Base-by-base conservation (phyloP, 176 grass and related monocot species). In the Alloteropsis semialata region DNA sequence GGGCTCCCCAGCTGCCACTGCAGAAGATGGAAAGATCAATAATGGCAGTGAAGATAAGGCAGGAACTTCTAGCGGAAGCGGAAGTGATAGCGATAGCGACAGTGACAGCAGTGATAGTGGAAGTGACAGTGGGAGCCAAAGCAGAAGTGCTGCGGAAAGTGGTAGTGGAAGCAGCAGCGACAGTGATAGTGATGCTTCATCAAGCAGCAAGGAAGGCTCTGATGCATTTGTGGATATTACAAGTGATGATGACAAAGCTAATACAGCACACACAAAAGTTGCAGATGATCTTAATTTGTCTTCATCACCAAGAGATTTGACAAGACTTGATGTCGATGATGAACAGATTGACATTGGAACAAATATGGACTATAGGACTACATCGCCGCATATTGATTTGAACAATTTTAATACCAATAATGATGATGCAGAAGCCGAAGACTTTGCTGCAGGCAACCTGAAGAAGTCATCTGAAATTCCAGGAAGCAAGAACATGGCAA, bases 191-290 rank as follows among this genome's bases (percentile, higher is more conserved):
- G 94, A 94, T 76, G 91, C 80, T 84, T 95, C 93, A 55, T 94
- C 96, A 34, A 93, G 89, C 80, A 92, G 91, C 74, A 95, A 96
- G 44, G 97, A 99, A 87, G 97, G 78, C 68, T 95, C 91, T 88
- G 94, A 99, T 77, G 91, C 90, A 69, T 82, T 89, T 89, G 93
- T 99, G 44, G 94, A 99, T 80, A 99, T 99, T 68, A 91, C 90
- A 78, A 98, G 89, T 68, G 96, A 96, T 65, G 84, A 94, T 84
- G 93, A 94, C 32, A 90, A 90, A 82, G 68, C 83, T 79, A 79
- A 87, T 76, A 84, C 66, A 72, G 32, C 86, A 59, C 78, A 55
- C 14, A 82, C 81, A 82, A 83, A 79, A 72, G 53, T 88, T 79
- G 81, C 68, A 75, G 77, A 88, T 56, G 92, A 90, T 81, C 72